Percentiles rank a stretch among this genome's conserved stretches.
Conservation (phyloP, 148 eudicot genomes). For the Rheum nobile region DNA sequence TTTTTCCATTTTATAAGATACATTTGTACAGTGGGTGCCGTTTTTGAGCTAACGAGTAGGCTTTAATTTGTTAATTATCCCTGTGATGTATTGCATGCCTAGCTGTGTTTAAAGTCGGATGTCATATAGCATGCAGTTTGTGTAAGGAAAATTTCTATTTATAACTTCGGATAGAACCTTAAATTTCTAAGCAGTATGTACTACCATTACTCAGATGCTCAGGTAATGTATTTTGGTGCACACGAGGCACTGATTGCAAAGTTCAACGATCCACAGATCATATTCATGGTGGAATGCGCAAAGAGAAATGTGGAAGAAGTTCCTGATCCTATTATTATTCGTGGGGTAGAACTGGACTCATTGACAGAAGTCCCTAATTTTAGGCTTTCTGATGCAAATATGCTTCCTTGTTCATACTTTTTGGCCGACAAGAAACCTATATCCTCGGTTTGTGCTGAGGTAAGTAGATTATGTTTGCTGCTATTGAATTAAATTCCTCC, state of each 20-base stretch:
- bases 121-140: neutral
- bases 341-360: slow-evolving; percentile 46
- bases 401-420: slow-evolving; percentile 42
- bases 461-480: slow-evolving; percentile 28
- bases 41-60: neutral
- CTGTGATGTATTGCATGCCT: neutral
- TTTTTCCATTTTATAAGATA: neutral
- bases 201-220: slow-evolving; percentile 37
- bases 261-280: slow-evolving; percentile 51
- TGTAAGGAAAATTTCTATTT: too few species aligned
- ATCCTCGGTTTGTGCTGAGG: slow-evolving; percentile 38
- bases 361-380: slow-evolving; percentile 24
- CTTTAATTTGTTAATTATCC: neutral
- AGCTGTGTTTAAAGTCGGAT: neutral
- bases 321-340: slow-evolving; percentile 43
- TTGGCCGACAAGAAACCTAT: slow-evolving; percentile 28
- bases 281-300: slow-evolving; percentile 42
- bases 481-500: neutral
- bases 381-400: slow-evolving; percentile 22
- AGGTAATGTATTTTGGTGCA: slow-evolving; percentile 31
- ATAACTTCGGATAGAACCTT: neutral
- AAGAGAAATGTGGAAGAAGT: slow-evolving; percentile 25
- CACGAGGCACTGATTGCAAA: slow-evolving; percentile 40
- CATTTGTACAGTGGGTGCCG: neutral
- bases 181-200: neutral